Evolutionary conservation across 73 alveolate genomes (phyloP).

Genomic region (Effrenium voratum): DNA sequence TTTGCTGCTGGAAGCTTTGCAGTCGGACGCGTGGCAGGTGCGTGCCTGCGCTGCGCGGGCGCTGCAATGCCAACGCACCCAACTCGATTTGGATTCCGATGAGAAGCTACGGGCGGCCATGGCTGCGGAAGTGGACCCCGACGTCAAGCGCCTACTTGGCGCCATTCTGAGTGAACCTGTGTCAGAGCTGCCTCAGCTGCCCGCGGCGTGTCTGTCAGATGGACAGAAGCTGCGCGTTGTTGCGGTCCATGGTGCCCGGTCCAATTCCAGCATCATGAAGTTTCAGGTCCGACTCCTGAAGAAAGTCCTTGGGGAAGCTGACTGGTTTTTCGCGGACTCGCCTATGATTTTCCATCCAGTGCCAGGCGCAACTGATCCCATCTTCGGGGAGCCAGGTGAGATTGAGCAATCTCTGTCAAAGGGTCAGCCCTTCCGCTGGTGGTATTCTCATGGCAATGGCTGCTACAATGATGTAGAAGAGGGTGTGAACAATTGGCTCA

Average conservation of each 20-base stretch:
- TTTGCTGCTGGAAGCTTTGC: not conserved
- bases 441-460: constrained; percentile 83
- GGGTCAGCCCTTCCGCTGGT: constrained; percentile 29
- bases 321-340: constrained; percentile 47
- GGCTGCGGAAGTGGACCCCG: not conserved
- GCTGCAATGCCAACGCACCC: not conserved
- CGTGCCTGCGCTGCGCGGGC: constrained; percentile 15
- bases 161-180: not conserved
- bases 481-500: not conserved
- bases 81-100: not conserved
- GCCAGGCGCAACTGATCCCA: constrained; percentile 76
- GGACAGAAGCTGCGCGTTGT: not conserved
- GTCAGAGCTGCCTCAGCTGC: not conserved
- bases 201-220: not conserved
- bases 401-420: constrained; percentile 35
- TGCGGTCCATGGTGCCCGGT: constrained; percentile 77
- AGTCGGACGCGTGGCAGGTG: constrained; percentile 31
- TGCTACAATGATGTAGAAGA: constrained; percentile 60
- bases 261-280: constrained; percentile 56
- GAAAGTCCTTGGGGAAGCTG: not conserved
- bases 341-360: not conserved
- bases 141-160: not conserved
- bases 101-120: not conserved
- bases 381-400: constrained; percentile 61
- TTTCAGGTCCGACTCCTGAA: constrained; percentile 48